These are phyloP conservation scores for Pezicula radicicola DNA, from an alignment of 2,329 filamentous ascomycete genomes.

Conservation along the genomic window DNA sequence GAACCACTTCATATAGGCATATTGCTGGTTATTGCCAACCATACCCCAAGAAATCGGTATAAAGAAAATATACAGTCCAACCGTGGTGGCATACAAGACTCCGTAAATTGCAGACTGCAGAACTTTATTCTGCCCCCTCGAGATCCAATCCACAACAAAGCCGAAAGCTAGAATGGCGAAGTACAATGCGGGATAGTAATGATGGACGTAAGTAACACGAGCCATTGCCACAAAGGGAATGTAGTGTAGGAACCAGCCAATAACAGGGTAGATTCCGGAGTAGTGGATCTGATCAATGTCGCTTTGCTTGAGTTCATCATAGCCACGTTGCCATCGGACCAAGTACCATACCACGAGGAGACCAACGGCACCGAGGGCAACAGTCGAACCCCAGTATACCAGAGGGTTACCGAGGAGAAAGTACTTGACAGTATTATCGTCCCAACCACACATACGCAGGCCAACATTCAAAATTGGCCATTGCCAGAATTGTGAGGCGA, in stretches of 20 bases:
- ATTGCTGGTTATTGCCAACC: conserved; percentile 79
- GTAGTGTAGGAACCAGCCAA: conserved; percentile 96
- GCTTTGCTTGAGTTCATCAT: conserved; percentile 70
- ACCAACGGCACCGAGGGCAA: conserved; percentile 69
- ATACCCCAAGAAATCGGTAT: conserved; percentile 96
- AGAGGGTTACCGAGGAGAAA: conserved; percentile 96
- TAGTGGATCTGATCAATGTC: conserved; percentile 97
- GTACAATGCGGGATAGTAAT: conserved; percentile 98
- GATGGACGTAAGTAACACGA: conserved; percentile 97
- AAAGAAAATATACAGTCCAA: conserved; percentile 86
- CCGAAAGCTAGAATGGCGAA: conserved; percentile 90
- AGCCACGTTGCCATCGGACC: conserved; percentile 94
- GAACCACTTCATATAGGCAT: conserved; percentile 93
- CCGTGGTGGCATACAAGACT: conserved; percentile 67
- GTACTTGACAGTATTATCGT: conserved; percentile 93
- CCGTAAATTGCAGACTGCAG: conserved; percentile 70
- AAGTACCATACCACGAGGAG: conserved; percentile 79
- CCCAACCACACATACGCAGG: conserved; percentile 98
- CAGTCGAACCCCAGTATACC: conserved; percentile 93
- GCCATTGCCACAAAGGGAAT: conserved; percentile 96
- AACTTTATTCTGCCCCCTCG: conserved; percentile 61
- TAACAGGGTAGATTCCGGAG: conserved; percentile 82
- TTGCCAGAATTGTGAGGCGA: conserved; percentile 96
- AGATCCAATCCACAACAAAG: conserved; percentile 84
- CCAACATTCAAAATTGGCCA: conserved; percentile 96